These are phyloP conservation scores for Cyclotella kingstonii DNA, from an alignment of 108 stramenopile species.

Conservation along the genomic window DNA sequence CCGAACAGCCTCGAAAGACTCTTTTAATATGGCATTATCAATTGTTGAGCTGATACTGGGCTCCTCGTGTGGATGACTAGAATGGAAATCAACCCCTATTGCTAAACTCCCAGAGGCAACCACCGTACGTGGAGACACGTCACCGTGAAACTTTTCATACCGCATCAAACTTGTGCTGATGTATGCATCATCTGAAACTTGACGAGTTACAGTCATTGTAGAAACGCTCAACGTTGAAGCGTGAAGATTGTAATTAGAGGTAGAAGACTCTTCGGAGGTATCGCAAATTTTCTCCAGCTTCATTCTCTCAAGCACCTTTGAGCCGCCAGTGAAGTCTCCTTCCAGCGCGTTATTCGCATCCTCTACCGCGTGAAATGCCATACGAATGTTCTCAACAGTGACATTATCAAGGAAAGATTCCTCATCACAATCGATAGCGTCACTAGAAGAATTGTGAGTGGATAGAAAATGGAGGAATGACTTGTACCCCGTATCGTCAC, in stretches of 20 bases:
- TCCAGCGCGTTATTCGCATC: neutral
- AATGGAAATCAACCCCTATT: neutral
- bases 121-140: neutral
- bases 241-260: conserved; percentile 2
- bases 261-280: neutral
- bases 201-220: no score
- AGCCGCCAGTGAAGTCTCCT: neutral
- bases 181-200: no score
- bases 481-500: neutral
- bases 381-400: neutral
- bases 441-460: neutral
- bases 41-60: no score
- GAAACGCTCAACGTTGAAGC: conserved; percentile 6
- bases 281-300: no score
- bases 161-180: no score
- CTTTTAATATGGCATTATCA: no score
- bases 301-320: no score
- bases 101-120: conserved; percentile 5
- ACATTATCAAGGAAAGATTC: conserved; percentile 1
- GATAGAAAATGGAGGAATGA: neutral
- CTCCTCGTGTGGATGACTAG: no score
- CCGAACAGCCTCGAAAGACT: no score
- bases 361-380: neutral
- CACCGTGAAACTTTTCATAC: no score
- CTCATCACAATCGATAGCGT: neutral